Evolutionary conservation across 176 grass and related monocot species (phyloP).

Genomic region (Rhynchospora pubera): DNA sequence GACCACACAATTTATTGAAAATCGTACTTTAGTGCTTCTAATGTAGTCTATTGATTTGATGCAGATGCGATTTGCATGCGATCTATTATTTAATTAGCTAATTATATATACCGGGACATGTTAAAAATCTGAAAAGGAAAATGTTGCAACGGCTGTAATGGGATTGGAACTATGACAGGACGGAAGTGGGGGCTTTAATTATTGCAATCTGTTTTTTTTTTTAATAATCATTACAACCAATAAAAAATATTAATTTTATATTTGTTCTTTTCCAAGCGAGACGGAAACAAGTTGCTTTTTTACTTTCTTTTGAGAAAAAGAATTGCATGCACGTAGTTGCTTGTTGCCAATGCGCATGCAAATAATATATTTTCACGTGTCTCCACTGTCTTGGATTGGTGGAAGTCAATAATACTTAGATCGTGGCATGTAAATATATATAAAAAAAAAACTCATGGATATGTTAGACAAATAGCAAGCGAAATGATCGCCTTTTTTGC

Average conservation of each 20-base stretch:
- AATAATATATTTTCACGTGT: conserved; percentile 18
- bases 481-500: conserved; percentile 10
- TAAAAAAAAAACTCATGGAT: background rate
- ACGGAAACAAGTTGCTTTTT: background rate
- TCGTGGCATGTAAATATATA: background rate
- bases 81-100: background rate
- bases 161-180: background rate
- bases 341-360: conserved; percentile 17
- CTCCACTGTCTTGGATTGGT: background rate
- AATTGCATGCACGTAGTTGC: conserved; percentile 17
- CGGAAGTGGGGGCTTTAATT: background rate
- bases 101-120: too few relatives aligned
- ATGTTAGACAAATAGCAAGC: background rate
- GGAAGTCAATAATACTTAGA: background rate
- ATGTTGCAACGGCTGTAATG: background rate
- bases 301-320: conserved; percentile 8
- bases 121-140: background rate
- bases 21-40: background rate
- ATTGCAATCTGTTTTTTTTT: background rate
- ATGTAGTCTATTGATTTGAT: background rate
- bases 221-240: background rate
- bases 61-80: background rate
- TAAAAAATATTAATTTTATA: background rate
- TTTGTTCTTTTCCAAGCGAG: background rate
- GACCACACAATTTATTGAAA: background rate